These are phyloP conservation scores for Luffa acutangula DNA, from an alignment of 306 rosid genomes.

Conservation along the genomic window DNA sequence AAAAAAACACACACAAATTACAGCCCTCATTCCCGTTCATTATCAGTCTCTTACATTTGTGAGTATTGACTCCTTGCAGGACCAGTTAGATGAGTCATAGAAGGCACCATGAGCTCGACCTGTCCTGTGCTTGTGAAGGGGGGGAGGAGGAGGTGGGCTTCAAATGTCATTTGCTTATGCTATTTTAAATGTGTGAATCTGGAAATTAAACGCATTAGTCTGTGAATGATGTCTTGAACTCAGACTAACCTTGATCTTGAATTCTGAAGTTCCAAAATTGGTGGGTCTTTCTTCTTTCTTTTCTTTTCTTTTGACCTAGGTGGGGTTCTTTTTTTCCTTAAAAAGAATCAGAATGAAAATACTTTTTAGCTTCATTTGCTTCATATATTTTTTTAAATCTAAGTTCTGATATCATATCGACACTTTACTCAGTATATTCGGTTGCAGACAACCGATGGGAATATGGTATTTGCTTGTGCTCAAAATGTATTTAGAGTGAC, in stretches of 20 bases:
- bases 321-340: neutral
- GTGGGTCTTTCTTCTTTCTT: neutral
- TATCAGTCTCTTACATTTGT: neutral
- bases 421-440: neutral
- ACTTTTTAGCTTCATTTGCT: neutral
- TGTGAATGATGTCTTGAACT: constrained; percentile 6
- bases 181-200: constrained; percentile 28
- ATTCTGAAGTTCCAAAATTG: neutral
- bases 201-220: constrained; percentile 16
- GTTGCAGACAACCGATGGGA: neutral
- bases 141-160: constrained; percentile 48
- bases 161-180: constrained; percentile 45
- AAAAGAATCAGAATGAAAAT: neutral
- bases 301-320: neutral
- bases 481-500: neutral
- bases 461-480: neutral
- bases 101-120: constrained; percentile 17
- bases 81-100: constrained; percentile 83
- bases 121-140: constrained; percentile 29
- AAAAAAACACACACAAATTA: neutral
- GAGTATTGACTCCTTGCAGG: constrained; percentile 32
- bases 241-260: constrained; percentile 7
- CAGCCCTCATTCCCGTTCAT: neutral
- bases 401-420: neutral
- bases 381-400: neutral